Percentiles rank a stretch among this genome's conserved stretches.
Conservation (phyloP, 768 basidiomycete genomes). For the Tylopilus cervinicoccineus region DNA sequence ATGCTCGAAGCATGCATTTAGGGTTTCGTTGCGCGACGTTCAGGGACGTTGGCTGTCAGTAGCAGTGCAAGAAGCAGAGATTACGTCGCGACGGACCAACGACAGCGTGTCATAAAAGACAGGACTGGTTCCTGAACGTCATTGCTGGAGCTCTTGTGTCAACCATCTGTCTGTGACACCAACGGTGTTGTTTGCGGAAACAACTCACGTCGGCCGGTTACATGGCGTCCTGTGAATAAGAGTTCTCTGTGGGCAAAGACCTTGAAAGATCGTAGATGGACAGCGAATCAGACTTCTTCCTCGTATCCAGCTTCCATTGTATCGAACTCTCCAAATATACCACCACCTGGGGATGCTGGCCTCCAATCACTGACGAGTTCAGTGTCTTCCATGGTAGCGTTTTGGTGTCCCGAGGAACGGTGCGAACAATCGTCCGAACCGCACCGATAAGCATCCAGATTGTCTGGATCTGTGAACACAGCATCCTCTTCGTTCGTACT, state of each 20-base stretch:
- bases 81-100: constrained; percentile 16
- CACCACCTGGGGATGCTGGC: constrained; percentile 32
- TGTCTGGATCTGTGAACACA: constrained; percentile 18
- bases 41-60: not conserved
- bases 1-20: not conserved
- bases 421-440: constrained; percentile 12
- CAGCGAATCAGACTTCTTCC: constrained; percentile 24
- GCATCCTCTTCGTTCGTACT: constrained; percentile 22
- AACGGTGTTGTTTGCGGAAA: not conserved
- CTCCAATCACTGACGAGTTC: constrained; percentile 48
- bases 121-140: constrained; percentile 2
- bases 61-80: not conserved
- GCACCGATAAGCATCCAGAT: constrained; percentile 16
- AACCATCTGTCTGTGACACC: not conserved
- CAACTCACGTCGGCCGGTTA: constrained; percentile 4
- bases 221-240: not conserved
- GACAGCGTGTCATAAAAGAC: constrained; percentile 20
- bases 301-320: constrained; percentile 26
- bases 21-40: not conserved
- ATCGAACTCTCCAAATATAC: constrained; percentile 14
- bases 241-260: not conserved
- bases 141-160: not conserved
- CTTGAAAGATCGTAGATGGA: not conserved
- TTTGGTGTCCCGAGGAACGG: constrained; percentile 6
- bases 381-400: constrained; percentile 20